These are phyloP conservation scores for Nemania diffusa DNA, from an alignment of 2,329 filamentous ascomycete genomes.

Conservation along the genomic window DNA sequence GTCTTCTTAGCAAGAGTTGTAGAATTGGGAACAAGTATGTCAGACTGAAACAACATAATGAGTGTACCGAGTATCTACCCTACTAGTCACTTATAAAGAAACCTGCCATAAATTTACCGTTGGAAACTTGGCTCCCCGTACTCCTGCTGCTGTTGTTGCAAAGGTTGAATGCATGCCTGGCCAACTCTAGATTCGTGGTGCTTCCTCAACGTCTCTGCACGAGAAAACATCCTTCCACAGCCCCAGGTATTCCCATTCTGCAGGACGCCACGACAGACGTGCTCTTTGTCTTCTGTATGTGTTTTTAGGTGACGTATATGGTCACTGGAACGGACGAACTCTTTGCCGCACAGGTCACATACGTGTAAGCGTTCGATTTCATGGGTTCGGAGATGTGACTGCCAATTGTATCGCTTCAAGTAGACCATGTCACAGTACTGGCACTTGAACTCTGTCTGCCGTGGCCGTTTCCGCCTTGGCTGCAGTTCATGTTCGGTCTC, in stretches of 20 bases:
- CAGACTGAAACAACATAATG: too few species aligned
- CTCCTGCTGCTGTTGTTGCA: constrained; percentile 2
- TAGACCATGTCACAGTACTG: neutral
- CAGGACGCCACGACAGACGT: neutral
- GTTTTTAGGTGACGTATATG: neutral
- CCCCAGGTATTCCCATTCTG: neutral
- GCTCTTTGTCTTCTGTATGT: constrained; percentile 1
- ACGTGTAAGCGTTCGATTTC: neutral
- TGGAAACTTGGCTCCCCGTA: too few species aligned
- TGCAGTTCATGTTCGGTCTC: neutral
- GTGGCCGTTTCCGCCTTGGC: neutral
- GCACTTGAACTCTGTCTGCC: constrained; percentile 8
- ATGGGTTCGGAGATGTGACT: constrained; percentile 6
- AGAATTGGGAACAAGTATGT: too few species aligned
- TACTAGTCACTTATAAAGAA: too few species aligned
- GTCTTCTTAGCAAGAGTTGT: too few species aligned
- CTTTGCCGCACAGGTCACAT: neutral
- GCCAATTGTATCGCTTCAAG: constrained; percentile 7
- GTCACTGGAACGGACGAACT: constrained; percentile 1
- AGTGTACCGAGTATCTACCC: too few species aligned
- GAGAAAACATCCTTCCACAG: constrained; percentile 14
- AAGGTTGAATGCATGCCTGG: neutral
- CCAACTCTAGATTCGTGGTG: constrained; percentile 13
- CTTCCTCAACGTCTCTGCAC: constrained; percentile 3
- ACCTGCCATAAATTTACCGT: too few species aligned